A percentile compares a stretch with the other conserved stretches of the same genome.
Conservation (phyloP, 176 grass and related monocot genomes). For the Aegilops sharonensis region DNA sequence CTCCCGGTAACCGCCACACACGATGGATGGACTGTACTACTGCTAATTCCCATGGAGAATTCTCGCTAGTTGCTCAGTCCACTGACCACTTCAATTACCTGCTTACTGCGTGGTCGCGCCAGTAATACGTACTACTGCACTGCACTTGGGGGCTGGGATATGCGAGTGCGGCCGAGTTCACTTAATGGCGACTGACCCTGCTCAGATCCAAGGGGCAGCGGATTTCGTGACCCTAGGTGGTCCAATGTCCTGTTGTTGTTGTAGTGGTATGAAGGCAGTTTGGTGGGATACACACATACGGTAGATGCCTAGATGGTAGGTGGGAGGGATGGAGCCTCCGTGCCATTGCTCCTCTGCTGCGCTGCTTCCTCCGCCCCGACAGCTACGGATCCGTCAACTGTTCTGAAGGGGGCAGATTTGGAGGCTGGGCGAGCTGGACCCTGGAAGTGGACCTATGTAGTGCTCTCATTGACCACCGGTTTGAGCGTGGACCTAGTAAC, state of each 20-base stretch:
- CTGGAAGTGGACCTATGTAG: background rate
- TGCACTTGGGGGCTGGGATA: background rate
- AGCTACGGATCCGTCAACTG: background rate
- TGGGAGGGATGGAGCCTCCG: background rate
- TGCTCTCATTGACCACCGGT: background rate
- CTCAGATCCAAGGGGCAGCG: background rate
- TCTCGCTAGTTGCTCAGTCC: too few species aligned
- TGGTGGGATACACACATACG: background rate
- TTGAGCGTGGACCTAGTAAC: too few species aligned
- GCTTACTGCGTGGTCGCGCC: background rate
- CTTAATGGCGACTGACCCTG: background rate
- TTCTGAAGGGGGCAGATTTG: background rate
- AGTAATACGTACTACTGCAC: background rate
- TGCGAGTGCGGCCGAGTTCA: background rate
- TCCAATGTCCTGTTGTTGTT: background rate
- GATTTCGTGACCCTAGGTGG: too few species aligned
- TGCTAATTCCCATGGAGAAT: too few species aligned
- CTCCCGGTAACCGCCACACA: too few species aligned
- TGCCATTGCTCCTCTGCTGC: background rate
- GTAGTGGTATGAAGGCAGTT: too few species aligned
- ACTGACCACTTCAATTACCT: too few species aligned
- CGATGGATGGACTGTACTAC: too few species aligned
- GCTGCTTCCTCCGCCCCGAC: background rate
- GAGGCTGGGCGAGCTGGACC: background rate
- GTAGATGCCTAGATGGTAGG: background rate